These are phyloP conservation scores for Penicillium nordicum DNA, from an alignment of 2,329 filamentous ascomycete genomes.

Conservation along the genomic window DNA sequence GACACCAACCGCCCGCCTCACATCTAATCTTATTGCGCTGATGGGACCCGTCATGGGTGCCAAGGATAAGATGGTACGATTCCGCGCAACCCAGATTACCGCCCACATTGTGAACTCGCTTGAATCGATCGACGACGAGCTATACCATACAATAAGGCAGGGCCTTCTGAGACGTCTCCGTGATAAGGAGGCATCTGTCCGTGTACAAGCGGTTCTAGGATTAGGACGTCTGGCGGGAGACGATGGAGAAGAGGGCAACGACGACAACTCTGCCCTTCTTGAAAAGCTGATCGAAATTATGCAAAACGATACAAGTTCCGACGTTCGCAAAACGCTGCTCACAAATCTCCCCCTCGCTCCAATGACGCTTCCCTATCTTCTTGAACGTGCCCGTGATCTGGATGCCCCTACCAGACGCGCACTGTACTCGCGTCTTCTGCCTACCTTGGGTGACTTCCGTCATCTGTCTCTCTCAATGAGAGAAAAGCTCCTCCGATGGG, in stretches of 20 bases:
- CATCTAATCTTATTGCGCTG: slow-evolving; percentile 67
- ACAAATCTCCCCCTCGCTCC: slow-evolving; percentile 86
- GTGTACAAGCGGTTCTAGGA: slow-evolving; percentile 86
- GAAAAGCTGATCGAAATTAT: slow-evolving; percentile 82
- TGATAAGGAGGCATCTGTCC: slow-evolving; percentile 90
- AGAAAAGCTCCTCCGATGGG: slow-evolving; percentile 94
- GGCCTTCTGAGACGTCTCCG: slow-evolving; percentile 79
- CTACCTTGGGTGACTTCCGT: slow-evolving; percentile 87
- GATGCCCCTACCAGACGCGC: slow-evolving; percentile 80
- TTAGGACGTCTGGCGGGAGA: slow-evolving; percentile 81
- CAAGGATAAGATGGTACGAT: slow-evolving; percentile 92
- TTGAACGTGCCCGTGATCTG: slow-evolving; percentile 86
- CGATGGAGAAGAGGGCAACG: slow-evolving; percentile 56
- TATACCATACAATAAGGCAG: slow-evolving; percentile 78
- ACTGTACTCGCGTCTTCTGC: slow-evolving; percentile 81
- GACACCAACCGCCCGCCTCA: slow-evolving; percentile 79
- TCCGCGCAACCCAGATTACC: slow-evolving; percentile 82
- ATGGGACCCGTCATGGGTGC: slow-evolving; percentile 72
- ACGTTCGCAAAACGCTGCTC: slow-evolving; percentile 83
- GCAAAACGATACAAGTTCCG: slow-evolving; percentile 90
- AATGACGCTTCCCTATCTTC: slow-evolving; percentile 75
- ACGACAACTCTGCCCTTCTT: slow-evolving; percentile 62
- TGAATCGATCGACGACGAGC: slow-evolving; percentile 84
- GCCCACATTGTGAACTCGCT: slow-evolving; percentile 90
- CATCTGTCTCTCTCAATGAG: slow-evolving; percentile 90